Percentiles rank a stretch among this genome's conserved stretches.
phyloP scores from a whole-genome alignment of 805 yeast species.

The Phaffomyces thermotolerans region DNA sequence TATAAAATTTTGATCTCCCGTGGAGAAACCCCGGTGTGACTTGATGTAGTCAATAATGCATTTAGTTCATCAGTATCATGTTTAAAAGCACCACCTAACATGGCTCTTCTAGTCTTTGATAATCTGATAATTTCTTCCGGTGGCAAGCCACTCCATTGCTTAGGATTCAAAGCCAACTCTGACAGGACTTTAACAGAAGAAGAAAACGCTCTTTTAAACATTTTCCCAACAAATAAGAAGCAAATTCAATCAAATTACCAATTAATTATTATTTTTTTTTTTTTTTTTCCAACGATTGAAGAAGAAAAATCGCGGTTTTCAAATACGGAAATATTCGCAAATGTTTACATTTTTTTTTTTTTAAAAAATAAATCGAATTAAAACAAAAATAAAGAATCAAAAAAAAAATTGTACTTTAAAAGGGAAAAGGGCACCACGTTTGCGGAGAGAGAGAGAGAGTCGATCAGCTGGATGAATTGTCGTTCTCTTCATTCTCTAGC shows the following conservation, averaged over 20 bases:
- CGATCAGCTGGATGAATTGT: too few species aligned
- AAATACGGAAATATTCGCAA: neutral
- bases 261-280: too few species aligned
- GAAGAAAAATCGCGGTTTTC: neutral
- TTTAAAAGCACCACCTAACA: conserved; percentile 44
- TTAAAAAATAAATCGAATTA: neutral
- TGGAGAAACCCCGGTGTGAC: conserved; percentile 33
- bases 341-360: neutral
- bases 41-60: conserved; percentile 45
- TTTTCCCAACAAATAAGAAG: neutral
- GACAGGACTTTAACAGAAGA: conserved; percentile 3
- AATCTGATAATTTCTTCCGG: conserved; percentile 54
- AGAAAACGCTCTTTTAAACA: conserved; percentile 14
- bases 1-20: conserved; percentile 30
- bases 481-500: conserved; percentile 23
- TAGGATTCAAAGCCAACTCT: conserved; percentile 49
- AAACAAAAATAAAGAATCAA: too few species aligned
- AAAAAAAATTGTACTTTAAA: neutral
- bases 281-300: conserved; percentile 1
- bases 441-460: neutral
- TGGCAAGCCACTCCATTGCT: conserved; percentile 63
- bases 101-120: conserved; percentile 49
- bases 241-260: too few species aligned
- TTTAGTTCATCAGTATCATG: conserved; percentile 46
- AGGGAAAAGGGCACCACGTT: too few species aligned